phyloP scores from a whole-genome alignment of 1,139 yeast species.

The Hyphopichia buzzinii region DNA sequence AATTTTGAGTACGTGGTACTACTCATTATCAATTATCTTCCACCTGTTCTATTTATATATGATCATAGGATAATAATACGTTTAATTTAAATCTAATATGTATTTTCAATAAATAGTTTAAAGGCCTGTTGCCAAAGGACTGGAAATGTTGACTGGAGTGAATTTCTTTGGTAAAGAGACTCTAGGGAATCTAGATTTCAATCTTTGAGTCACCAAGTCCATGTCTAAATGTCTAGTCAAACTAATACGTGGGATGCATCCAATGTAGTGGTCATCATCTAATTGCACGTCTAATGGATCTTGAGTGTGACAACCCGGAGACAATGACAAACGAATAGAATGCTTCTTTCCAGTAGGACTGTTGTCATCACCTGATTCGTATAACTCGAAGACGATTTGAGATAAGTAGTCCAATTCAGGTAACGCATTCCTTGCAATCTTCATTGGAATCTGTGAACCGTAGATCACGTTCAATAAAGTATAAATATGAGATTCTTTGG shows the following conservation, averaged over 20 bases:
- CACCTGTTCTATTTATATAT: slow-evolving; percentile 2
- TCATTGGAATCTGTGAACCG: slow-evolving; percentile 93
- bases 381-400: slow-evolving; percentile 90
- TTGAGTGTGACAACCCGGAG: slow-evolving; percentile 98
- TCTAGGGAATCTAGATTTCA: slow-evolving; percentile 78
- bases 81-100: neutral
- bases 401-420: slow-evolving; percentile 96
- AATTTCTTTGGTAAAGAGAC: slow-evolving; percentile 89
- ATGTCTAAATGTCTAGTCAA: slow-evolving; percentile 91
- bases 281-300: slow-evolving; percentile 96
- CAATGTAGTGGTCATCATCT: slow-evolving; percentile 94
- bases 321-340: slow-evolving; percentile 80
- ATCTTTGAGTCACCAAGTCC: slow-evolving; percentile 81
- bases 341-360: slow-evolving; percentile 70
- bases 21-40: slow-evolving; percentile 1
- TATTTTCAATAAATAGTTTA: slow-evolving; percentile 6
- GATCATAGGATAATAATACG: slow-evolving; percentile 3
- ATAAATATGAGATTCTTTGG: slow-evolving; percentile 96
- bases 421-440: slow-evolving; percentile 87
- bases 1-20: slow-evolving; percentile 13
- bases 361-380: slow-evolving; percentile 70
- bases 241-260: slow-evolving; percentile 88
- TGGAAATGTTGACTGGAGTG: slow-evolving; percentile 83
- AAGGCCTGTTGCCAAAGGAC: slow-evolving; percentile 48
- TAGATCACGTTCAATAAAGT: slow-evolving; percentile 87